Percentiles rank a stretch among this genome's conserved stretches.
Conservation (phyloP, 768 basidiomycete species). For the Suillus subalutaceus region DNA sequence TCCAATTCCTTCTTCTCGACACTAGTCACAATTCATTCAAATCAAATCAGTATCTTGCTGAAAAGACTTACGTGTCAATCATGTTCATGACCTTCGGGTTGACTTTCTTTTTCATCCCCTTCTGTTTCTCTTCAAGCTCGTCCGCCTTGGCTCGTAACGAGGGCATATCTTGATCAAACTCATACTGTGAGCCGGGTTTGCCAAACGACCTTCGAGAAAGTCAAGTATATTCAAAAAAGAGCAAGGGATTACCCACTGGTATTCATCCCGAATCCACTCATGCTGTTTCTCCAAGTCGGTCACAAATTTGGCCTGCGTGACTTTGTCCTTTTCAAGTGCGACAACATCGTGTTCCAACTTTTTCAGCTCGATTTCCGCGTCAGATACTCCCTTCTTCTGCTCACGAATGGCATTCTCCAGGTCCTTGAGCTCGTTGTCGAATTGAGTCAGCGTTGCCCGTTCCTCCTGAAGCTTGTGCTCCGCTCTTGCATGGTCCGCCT, state of each 20-base stretch:
- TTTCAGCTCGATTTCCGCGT: conserved; percentile 67
- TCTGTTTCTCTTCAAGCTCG: conserved; percentile 78
- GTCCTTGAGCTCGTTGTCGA: conserved; percentile 85
- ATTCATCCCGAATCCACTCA: conserved; percentile 89
- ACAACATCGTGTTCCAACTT: conserved; percentile 73
- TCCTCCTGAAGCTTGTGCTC: conserved; percentile 80
- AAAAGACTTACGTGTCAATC: conserved; percentile 81
- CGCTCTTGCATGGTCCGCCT: conserved; percentile 65
- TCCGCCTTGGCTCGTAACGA: conserved; percentile 63
- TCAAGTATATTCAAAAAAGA: conserved; percentile 3
- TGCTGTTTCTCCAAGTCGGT: conserved; percentile 77
- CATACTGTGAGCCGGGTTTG: conserved; percentile 76
- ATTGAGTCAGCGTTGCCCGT: conserved; percentile 82
- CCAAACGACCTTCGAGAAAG: conserved; percentile 71
- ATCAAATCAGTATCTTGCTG: neutral
- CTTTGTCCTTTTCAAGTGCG: conserved; percentile 64
- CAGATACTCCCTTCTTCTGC: conserved; percentile 71
- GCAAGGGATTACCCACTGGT: conserved; percentile 58
- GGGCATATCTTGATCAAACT: conserved; percentile 70
- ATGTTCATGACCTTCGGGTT: conserved; percentile 95
- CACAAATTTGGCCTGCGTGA: conserved; percentile 51
- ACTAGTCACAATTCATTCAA: conserved; percentile 40
- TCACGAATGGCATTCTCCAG: conserved; percentile 82
- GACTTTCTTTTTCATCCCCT: conserved; percentile 91
- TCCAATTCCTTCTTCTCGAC: conserved; percentile 91